phyloP scores from a whole-genome alignment of 129 eudicot species.

The Lactuca saligna region DNA sequence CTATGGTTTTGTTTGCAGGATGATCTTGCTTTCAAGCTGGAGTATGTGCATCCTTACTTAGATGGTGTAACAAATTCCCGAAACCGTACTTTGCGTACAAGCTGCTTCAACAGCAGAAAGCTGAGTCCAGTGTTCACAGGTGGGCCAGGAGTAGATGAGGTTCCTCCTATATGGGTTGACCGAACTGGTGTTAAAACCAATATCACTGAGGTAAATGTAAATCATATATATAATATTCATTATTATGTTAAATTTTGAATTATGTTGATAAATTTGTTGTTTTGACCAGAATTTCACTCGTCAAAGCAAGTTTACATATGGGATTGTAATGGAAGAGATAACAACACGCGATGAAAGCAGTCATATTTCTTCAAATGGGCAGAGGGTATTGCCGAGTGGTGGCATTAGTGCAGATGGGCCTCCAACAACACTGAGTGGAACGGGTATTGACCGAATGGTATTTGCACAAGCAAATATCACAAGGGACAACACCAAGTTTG shows the following conservation, averaged over 20 bases:
- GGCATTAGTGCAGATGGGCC: conserved; percentile 91
- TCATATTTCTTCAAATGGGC: conserved; percentile 68
- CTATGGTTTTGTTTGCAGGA: conserved; percentile 54
- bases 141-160: conserved; percentile 94
- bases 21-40: conserved; percentile 92
- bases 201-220: conserved; percentile 74
- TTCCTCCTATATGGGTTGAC: conserved; percentile 99
- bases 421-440: conserved; percentile 90
- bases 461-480: conserved; percentile 91
- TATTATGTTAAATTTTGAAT: not conserved
- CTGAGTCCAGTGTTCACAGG: conserved; percentile 98
- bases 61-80: conserved; percentile 79
- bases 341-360: conserved; percentile 96
- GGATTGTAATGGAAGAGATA: conserved; percentile 89
- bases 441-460: conserved; percentile 87
- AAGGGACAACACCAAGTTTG: conserved; percentile 79
- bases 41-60: conserved; percentile 89
- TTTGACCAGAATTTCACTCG: conserved; percentile 72
- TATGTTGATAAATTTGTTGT: not conserved
- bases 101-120: conserved; percentile 88
- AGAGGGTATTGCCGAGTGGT: conserved; percentile 74
- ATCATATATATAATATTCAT: not conserved
- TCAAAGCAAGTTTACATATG: conserved; percentile 95
- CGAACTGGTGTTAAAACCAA: conserved; percentile 89
- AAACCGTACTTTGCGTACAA: conserved; percentile 80